These are phyloP conservation scores for Penicillium riverlandense DNA, from an alignment of 495 filamentous ascomycete species.

Conservation along the genomic window DNA sequence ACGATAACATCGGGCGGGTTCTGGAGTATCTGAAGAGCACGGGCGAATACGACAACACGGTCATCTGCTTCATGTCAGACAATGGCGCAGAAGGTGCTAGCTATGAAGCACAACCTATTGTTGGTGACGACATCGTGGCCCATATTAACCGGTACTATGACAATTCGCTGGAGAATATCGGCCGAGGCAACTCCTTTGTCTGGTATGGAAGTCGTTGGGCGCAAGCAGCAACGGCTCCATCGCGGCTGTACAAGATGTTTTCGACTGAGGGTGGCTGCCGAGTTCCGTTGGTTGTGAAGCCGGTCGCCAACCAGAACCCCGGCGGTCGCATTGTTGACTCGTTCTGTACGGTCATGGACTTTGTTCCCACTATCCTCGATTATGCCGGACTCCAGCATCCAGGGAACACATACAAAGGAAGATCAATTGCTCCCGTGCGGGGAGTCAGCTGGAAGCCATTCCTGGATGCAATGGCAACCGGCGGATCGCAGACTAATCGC, in stretches of 20 bases:
- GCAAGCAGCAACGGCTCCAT: constrained; percentile 56
- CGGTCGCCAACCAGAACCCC: constrained; percentile 12
- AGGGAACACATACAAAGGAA: constrained; percentile 46
- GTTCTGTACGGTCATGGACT: constrained; percentile 60
- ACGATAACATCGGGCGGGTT: constrained; percentile 53
- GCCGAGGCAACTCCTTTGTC: constrained; percentile 53
- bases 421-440: constrained; percentile 46
- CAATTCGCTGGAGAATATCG: constrained; percentile 55
- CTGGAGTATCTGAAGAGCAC: constrained; percentile 48
- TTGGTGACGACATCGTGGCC: constrained; percentile 42
- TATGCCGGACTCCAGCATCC: constrained; percentile 55
- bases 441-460: too few species aligned
- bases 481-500: constrained; percentile 34
- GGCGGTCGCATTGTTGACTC: constrained; percentile 38
- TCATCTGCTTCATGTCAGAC: constrained; percentile 57
- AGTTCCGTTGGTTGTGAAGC: constrained; percentile 49
- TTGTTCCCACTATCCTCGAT: constrained; percentile 52
- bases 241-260: constrained; percentile 54
- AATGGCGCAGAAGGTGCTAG: constrained; percentile 59
- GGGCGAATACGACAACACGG: constrained; percentile 56
- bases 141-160: constrained; percentile 55
- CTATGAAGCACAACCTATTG: constrained; percentile 52
- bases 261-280: constrained; percentile 56
- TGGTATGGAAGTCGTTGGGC: constrained; percentile 63
- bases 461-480: constrained; percentile 34